phyloP scores from a whole-genome alignment of 2,329 filamentous ascomycete genomes.

The Xylariaceae sp. region DNA sequence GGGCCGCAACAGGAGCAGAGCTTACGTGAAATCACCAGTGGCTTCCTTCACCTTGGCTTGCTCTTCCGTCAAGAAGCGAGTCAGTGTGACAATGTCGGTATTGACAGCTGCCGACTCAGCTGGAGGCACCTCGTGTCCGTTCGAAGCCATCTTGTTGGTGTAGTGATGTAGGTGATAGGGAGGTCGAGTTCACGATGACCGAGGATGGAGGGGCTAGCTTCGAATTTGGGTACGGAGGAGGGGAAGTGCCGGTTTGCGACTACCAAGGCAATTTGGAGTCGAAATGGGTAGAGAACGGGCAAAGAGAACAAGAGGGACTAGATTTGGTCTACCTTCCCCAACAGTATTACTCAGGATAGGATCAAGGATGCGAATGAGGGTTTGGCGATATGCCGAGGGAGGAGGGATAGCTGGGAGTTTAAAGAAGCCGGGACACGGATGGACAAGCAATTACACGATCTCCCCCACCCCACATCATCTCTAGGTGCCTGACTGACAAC shows the following conservation, averaged over 20 bases:
- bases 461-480: constrained; percentile 1
- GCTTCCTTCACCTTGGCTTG: constrained; percentile 90
- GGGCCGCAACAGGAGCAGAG: constrained; percentile 30
- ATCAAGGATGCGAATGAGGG: not conserved
- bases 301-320: too few relatives aligned
- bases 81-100: constrained; percentile 92
- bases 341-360: too few relatives aligned
- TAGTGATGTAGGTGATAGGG: constrained; percentile 2
- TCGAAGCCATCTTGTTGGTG: too few relatives aligned
- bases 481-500: not conserved
- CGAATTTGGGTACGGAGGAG: too few relatives aligned
- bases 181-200: not conserved
- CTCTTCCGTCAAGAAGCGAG: constrained; percentile 93
- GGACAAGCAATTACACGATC: not conserved
- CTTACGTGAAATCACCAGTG: constrained; percentile 96
- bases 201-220: too few relatives aligned
- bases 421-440: constrained; percentile 5
- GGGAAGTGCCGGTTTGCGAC: too few relatives aligned
- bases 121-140: constrained; percentile 19
- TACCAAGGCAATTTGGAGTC: too few relatives aligned
- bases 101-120: constrained; percentile 76
- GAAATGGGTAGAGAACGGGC: too few relatives aligned
- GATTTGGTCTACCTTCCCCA: too few relatives aligned
- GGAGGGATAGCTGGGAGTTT: not conserved
- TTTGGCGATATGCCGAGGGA: constrained; percentile 6